Base-by-base conservation (phyloP, 2,329 filamentous ascomycete species). In the Fusarium paranaense region DNA sequence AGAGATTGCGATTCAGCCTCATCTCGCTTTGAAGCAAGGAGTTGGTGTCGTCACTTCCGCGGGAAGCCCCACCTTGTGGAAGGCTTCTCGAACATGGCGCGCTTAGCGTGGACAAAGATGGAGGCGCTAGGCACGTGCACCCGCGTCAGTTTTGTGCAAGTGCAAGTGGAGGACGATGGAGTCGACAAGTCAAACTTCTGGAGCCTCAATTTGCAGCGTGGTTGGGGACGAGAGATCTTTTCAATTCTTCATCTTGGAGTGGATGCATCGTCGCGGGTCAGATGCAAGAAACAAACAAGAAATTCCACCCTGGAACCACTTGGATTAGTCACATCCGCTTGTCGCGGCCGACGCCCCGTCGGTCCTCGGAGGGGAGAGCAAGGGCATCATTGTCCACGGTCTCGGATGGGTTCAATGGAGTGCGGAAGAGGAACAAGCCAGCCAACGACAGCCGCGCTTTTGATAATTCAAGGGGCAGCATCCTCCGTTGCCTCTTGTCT, bases 131-230 rank as follows among this genome's bases (percentile, higher is more conserved):
- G 71, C 73, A 79, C 77, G 76, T 78, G 77, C 76, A 69, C 68
- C 65, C 76, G 57, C 66, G 75, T 78, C 73, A 67, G 58, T 71
- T 78, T 79, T 79, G 76, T 76, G 76, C 74, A 78, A 71, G 33
- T 35, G 33, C 33, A 35, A 45, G 50, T 56, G 56, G 30, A 18
- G 37, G 47, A 20, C 4, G 25, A 50, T 50, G 25, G 45, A 50
- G 47, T 30, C 47, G 18, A 56, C 16, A 6, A 59, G 65, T 35
- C 10, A 22, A 62, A 33, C 42, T 27, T 52, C 50, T 63, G 66
- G 66, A 76, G 67, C 69, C 69, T 70, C 77, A 75, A 70, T 38
- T 56, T 77, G 35, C 69, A 74, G 72, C n/a, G 30, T 42, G 77
- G 75, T 78, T 33, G 77, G 77, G 69, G 74, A 78, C 77, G 77